Percentiles rank a stretch among this genome's conserved stretches.
Conservation (phyloP, 495 filamentous ascomycete species). For the Neurospora discreta region DNA sequence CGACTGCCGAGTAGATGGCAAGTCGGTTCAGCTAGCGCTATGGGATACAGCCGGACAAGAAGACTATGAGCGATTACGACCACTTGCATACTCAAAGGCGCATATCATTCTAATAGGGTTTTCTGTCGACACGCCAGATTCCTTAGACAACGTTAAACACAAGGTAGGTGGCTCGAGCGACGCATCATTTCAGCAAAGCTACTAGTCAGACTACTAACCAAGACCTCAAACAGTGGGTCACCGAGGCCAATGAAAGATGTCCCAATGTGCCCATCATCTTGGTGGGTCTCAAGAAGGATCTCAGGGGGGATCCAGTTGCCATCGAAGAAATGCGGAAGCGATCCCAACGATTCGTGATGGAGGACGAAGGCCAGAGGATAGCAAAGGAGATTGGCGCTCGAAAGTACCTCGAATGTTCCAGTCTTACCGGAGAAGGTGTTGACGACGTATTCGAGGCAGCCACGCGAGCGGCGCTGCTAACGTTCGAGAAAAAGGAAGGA, state of each 20-base stretch:
- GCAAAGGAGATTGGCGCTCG: slow-evolving; percentile 79
- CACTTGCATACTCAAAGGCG: slow-evolving; percentile 92
- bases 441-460: slow-evolving; percentile 99
- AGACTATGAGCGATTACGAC: slow-evolving; percentile 92
- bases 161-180: slow-evolving; percentile 50
- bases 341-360: slow-evolving; percentile 72
- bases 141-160: slow-evolving; percentile 94
- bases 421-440: slow-evolving; percentile 92
- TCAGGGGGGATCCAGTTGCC: slow-evolving; percentile 86
- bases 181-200: background rate
- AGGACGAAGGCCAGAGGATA: slow-evolving; percentile 67
- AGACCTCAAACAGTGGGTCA: slow-evolving; percentile 62
- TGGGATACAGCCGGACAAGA: slow-evolving; percentile 99
- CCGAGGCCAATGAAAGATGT: slow-evolving; percentile 91
- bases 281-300: slow-evolving; percentile 95
- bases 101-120: slow-evolving; percentile 97
- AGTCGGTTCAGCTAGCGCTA: slow-evolving; percentile 91
- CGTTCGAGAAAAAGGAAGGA: slow-evolving; percentile 78
- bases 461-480: slow-evolving; percentile 85
- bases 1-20: slow-evolving; percentile 95
- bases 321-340: slow-evolving; percentile 97
- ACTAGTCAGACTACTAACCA: slow-evolving; percentile 1
- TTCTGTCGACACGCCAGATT: slow-evolving; percentile 90
- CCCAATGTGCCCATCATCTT: slow-evolving; percentile 90
- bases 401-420: slow-evolving; percentile 97